phyloP scores from a whole-genome alignment of 257 asterid genomes.

The Nicotiana noctiflora region DNA sequence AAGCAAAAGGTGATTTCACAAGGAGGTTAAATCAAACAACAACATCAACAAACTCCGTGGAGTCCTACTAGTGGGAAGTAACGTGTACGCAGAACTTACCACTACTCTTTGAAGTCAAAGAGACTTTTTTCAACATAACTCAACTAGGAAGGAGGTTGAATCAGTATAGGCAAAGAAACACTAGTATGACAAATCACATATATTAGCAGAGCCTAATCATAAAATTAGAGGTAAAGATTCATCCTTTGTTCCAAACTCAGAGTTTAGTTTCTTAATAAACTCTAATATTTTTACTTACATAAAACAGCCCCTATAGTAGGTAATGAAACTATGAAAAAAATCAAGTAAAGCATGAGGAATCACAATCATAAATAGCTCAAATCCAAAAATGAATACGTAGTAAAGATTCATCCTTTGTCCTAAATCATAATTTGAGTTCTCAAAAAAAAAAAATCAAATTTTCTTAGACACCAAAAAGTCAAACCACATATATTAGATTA shows the following conservation, averaged over 20 bases:
- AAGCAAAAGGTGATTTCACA: slow-evolving; percentile 5
- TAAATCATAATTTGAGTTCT: neutral
- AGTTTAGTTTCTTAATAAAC: neutral
- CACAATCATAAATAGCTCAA: neutral
- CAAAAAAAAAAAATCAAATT: neutral
- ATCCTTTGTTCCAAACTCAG: slow-evolving; percentile 9
- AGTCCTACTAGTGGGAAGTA: no score
- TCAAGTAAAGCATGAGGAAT: neutral
- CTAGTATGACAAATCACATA: neutral
- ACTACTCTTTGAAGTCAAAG: no score
- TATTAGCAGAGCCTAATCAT: neutral
- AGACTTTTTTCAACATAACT: no score
- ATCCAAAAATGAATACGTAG: neutral
- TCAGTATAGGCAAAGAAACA: neutral
- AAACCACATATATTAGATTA: neutral
- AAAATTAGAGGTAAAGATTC: slow-evolving; percentile 19
- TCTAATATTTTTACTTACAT: neutral
- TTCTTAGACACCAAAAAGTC: neutral
- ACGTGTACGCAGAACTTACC: no score
- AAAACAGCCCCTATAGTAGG: neutral
- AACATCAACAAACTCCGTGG: no score
- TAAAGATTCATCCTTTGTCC: neutral
- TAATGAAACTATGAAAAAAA: neutral
- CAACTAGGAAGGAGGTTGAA: neutral
- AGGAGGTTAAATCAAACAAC: neutral